phyloP scores from a whole-genome alignment of 164 flowering plant species.

The Umbellularia californica region DNA sequence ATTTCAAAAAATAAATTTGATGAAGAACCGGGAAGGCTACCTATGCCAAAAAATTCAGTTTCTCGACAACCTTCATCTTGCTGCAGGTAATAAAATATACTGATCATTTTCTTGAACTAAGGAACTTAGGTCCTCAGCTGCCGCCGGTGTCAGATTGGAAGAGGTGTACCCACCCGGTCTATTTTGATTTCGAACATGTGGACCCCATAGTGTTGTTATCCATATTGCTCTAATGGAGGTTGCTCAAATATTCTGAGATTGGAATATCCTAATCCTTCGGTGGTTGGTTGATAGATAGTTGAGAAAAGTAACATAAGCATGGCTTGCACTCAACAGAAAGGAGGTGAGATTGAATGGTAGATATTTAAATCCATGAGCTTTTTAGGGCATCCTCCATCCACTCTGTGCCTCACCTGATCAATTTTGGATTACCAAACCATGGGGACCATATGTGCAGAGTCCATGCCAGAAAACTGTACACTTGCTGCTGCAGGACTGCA shows the following conservation, averaged over 20 bases:
- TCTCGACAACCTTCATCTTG: slow-evolving; percentile 26
- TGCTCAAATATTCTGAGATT: too few relatives aligned
- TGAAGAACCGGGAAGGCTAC: slow-evolving; percentile 26
- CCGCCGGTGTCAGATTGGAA: not conserved
- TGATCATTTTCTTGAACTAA: not conserved
- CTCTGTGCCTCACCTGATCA: not conserved
- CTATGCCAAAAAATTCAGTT: slow-evolving; percentile 11
- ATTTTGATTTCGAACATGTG: not conserved
- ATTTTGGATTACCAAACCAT: not conserved
- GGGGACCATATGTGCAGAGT: not conserved
- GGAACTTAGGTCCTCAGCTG: not conserved
- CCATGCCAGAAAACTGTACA: not conserved
- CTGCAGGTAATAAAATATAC: slow-evolving; percentile 34
- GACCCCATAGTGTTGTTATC: not conserved
- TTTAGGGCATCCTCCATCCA: not conserved
- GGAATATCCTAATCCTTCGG: too few relatives aligned
- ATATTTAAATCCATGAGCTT: not conserved
- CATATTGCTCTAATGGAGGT: too few relatives aligned
- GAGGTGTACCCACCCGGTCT: not conserved
- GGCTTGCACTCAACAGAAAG: too few relatives aligned
- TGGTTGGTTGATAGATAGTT: too few relatives aligned
- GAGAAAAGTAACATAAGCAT: too few relatives aligned
- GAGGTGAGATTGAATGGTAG: not conserved
- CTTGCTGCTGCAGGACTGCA: not conserved
- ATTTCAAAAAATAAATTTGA: slow-evolving; percentile 18